These are phyloP conservation scores for Aspergillus kassunensis DNA, from an alignment of 495 filamentous ascomycete species.

Conservation along the genomic window DNA sequence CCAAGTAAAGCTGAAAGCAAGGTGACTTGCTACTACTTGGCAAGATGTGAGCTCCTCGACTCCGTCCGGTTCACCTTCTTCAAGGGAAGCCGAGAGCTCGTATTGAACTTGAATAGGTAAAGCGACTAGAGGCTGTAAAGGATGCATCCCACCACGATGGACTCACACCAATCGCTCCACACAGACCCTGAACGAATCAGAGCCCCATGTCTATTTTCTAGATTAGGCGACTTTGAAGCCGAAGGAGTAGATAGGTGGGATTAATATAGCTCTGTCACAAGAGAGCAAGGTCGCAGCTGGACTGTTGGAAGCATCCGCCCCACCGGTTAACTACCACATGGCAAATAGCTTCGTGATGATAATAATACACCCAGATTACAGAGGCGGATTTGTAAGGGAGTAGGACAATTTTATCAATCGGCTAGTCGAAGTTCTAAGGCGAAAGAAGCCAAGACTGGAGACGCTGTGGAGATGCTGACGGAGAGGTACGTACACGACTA, in stretches of 20 bases:
- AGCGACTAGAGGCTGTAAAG: no score
- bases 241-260: background rate
- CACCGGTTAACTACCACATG: conserved; percentile 14
- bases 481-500: no score
- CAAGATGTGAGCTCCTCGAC: no score
- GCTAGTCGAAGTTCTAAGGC: no score
- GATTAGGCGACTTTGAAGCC: conserved; percentile 10
- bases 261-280: conserved; percentile 5
- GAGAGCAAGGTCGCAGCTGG: background rate
- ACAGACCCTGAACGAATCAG: conserved; percentile 15
- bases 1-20: no score
- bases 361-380: background rate
- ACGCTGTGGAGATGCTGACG: no score
- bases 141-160: conserved; percentile 11
- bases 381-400: background rate
- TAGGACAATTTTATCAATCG: no score
- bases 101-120: no score
- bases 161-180: conserved; percentile 14
- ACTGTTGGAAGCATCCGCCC: conserved; percentile 5
- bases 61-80: no score
- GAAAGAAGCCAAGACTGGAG: no score
- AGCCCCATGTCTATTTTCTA: background rate
- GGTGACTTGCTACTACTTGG: no score
- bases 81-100: no score
- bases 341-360: conserved; percentile 7